Evolutionary conservation across 306 rosid species (phyloP).

Genomic region (Bauhinia variegata): DNA sequence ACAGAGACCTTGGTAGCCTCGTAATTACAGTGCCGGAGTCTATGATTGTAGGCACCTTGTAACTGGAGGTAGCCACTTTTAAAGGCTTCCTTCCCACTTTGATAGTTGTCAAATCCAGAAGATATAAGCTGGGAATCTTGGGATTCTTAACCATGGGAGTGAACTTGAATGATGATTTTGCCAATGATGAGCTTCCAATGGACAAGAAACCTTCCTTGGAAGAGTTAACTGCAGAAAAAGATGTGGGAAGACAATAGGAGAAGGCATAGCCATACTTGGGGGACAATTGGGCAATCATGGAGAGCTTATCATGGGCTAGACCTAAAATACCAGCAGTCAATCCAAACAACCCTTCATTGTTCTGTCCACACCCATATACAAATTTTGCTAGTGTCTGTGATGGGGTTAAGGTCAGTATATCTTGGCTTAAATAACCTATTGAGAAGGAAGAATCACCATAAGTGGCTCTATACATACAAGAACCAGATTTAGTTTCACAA

Average conservation of each 20-base stretch:
- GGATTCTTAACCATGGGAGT: slow-evolving; percentile 52
- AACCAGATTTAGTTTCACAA: slow-evolving; percentile 36
- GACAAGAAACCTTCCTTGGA: slow-evolving; percentile 54
- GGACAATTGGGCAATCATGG: slow-evolving; percentile 51
- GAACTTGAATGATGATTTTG: slow-evolving; percentile 43
- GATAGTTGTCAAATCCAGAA: slow-evolving; percentile 40
- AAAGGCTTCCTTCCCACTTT: slow-evolving; percentile 53
- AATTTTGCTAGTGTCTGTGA: slow-evolving; percentile 42
- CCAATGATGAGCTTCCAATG: slow-evolving; percentile 52
- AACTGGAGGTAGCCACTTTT: slow-evolving; percentile 42
- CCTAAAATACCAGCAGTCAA: slow-evolving; percentile 56
- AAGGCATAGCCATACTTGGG: slow-evolving; percentile 53
- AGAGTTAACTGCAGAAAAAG: slow-evolving; percentile 35
- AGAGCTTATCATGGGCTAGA: slow-evolving; percentile 50
- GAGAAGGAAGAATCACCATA: slow-evolving; percentile 62
- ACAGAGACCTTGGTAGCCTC: slow-evolving; percentile 53
- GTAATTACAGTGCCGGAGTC: slow-evolving; percentile 73
- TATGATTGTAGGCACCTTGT: slow-evolving; percentile 55
- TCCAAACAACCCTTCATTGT: slow-evolving; percentile 64
- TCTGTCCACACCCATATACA: slow-evolving; percentile 62
- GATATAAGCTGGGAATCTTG: slow-evolving; percentile 45
- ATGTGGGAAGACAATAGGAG: slow-evolving; percentile 70
- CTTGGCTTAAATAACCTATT: slow-evolving; percentile 57
- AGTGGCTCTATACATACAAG: slow-evolving; percentile 53
- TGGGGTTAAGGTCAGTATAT: slow-evolving; percentile 43